Conservation (phyloP, 2,329 filamentous ascomycete genomes). For the Orbilia javanica region DNA sequence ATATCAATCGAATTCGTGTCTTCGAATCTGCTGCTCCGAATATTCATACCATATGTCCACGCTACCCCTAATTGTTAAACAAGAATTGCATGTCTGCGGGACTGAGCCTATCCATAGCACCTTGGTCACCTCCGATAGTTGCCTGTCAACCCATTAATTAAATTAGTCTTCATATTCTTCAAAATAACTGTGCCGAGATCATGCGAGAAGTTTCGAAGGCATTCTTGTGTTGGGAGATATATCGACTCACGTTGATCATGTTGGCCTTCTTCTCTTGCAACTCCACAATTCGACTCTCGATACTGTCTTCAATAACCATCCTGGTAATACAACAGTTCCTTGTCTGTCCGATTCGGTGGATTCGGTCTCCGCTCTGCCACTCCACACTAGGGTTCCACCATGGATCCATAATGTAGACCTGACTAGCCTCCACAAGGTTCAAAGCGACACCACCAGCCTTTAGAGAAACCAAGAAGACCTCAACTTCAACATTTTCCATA, state of each 20-base stretch:
- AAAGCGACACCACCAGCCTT: slow-evolving; percentile 96
- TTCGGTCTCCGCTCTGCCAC: slow-evolving; percentile 95
- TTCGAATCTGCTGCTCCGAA: background rate
- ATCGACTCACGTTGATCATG: slow-evolving; percentile 78
- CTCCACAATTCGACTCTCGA: slow-evolving; percentile 94
- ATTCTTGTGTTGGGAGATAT: background rate
- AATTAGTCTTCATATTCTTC: background rate
- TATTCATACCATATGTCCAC: background rate
- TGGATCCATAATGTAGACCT: slow-evolving; percentile 96
- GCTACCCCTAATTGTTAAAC: slow-evolving; percentile 69
- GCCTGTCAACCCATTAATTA: slow-evolving; percentile 66
- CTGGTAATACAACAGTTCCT: slow-evolving; percentile 94
- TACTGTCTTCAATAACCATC: slow-evolving; percentile 94
- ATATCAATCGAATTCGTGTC: background rate
- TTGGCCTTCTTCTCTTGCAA: slow-evolving; percentile 98
- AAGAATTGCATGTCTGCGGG: slow-evolving; percentile 95
- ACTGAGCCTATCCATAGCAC: slow-evolving; percentile 89
- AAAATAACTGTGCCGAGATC: background rate
- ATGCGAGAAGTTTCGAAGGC: too few species aligned
- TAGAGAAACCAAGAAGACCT: slow-evolving; percentile 94
- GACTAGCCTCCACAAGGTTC: slow-evolving; percentile 92
- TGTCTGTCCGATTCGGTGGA: slow-evolving; percentile 94
- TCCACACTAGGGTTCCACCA: slow-evolving; percentile 99
- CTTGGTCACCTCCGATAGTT: slow-evolving; percentile 92
- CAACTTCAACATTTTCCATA: slow-evolving; percentile 93